Base-by-base conservation (phyloP, 805 yeast species). In the Candida qinlingensis region DNA sequence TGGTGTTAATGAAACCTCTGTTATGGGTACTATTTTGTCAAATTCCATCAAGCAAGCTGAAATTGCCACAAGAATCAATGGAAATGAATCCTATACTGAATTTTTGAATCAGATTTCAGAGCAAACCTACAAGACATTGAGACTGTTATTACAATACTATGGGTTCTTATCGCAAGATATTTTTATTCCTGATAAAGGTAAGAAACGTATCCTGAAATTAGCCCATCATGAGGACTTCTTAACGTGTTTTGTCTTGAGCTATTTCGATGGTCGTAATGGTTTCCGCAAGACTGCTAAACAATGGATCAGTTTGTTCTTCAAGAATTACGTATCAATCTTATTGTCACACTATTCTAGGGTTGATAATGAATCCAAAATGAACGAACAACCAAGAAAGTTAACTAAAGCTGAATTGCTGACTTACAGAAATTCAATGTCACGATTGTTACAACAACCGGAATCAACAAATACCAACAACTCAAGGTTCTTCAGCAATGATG, bases 1-100 rank as follows among this genome's bases (percentile, higher is more conserved):
- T 28, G 13, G 26, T 44, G 43, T 39, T 29, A 28, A 46, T 38
- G 13, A 38, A 4, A 44, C 31, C 4, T 6, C 12, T n/a, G 37
- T n/a, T 43, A 77, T 39, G 76, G 36, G 35, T 5, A 8, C 44
- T 9, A n/a, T 46, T n/a, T 27, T 46, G 26, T 11, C 79, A 2
- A 71, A 75, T 51, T 75, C 83, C 0, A 72, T 85, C 28, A 71
- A 76, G 27, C 77, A 81, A 74, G 64, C 74, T 37, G 91, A 85
- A 56, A 75, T 83, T 26, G 57, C 83, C 0, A 71, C 81, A 1
- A 72, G 91, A 59, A 59, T 74, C n/a, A 73, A 75, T 39, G 63
- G 64, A 28, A 55, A 58, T 11, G 57, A 64, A 8, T 59, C 74
- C 4, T 64, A 67, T 30, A 47, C 46, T 1, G 60, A 61, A 3